Evolutionary conservation across 2,329 filamentous ascomycete species (phyloP).

Genomic region (Purpureocillium takamizusanense): DNA sequence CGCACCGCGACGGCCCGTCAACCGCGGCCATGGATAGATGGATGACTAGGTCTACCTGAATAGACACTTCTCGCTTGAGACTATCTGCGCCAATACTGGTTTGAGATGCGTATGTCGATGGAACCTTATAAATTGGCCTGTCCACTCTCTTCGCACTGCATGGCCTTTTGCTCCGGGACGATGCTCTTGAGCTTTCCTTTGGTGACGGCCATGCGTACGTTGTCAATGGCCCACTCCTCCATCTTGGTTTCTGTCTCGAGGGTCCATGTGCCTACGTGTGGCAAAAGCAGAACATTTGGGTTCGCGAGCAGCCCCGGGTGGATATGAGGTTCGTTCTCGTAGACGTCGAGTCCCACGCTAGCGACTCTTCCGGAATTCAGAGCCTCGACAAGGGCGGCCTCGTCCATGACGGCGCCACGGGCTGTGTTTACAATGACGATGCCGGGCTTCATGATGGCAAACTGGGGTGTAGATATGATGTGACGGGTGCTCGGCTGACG

Average conservation of each 20-base stretch:
- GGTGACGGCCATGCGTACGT: conserved; percentile 55
- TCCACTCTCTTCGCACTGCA: conserved; percentile 16
- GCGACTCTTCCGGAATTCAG: conserved; percentile 61
- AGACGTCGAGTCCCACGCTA: conserved; percentile 71
- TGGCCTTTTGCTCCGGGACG: conserved; percentile 58
- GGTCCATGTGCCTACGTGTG: conserved; percentile 82
- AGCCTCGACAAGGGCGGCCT: conserved; percentile 67
- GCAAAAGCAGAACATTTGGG: conserved; percentile 63
- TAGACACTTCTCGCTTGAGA: conserved; percentile 10
- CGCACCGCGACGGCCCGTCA: conserved; percentile 24
- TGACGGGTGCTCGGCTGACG: conserved; percentile 56
- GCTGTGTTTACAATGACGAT: conserved; percentile 77
- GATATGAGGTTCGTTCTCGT: conserved; percentile 69
- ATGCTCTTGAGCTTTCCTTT: conserved; percentile 55
- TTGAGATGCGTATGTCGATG: no score
- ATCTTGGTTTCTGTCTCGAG: conserved; percentile 56
- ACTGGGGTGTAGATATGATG: conserved; percentile 63
- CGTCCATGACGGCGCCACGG: conserved; percentile 73
- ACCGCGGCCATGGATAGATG: conserved; percentile 28
- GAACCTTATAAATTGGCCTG: no score
- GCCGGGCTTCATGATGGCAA: conserved; percentile 68
- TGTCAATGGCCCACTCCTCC: conserved; percentile 69
- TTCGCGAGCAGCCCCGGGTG: conserved; percentile 65
- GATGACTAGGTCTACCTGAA: conserved; percentile 11
- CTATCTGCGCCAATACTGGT: no score